A percentile compares a stretch with the other conserved stretches of the same genome.
Evolutionary conservation across 352 stramenopile genomes (phyloP).

Genomic region (Thalassiosira sp.): DNA sequence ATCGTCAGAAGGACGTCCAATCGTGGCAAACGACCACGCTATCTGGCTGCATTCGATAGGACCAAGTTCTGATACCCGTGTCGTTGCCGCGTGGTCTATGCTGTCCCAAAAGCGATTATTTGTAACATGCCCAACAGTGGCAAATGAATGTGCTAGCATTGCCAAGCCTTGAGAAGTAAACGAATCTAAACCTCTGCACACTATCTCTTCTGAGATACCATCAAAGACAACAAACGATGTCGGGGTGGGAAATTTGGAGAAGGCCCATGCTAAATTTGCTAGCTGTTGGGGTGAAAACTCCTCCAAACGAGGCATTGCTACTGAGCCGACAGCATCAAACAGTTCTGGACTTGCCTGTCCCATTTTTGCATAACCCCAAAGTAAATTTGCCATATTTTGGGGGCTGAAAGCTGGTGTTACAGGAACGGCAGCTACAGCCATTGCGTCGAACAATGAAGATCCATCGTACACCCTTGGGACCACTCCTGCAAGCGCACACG

Average conservation of each 20-base stretch:
- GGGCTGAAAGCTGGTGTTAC: slow-evolving; percentile 2
- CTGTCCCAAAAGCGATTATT: slow-evolving; percentile 36
- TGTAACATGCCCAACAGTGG: slow-evolving; percentile 24
- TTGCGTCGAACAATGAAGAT: slow-evolving; percentile 23
- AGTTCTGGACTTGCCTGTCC: slow-evolving; percentile 17
- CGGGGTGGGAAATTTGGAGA: slow-evolving; percentile 35
- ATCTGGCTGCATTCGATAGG: slow-evolving; percentile 41
- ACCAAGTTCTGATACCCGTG: slow-evolving; percentile 21
- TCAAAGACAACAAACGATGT: slow-evolving; percentile 27
- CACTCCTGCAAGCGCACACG: slow-evolving; percentile 14
- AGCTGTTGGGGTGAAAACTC: slow-evolving; percentile 45
- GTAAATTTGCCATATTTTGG: slow-evolving; percentile 29
- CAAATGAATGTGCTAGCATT: slow-evolving; percentile 50
- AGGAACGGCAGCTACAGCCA: slow-evolving; percentile 12
- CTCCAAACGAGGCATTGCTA: slow-evolving; percentile 18
- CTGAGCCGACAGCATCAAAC: slow-evolving; percentile 32
- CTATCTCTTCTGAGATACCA: slow-evolving; percentile 33
- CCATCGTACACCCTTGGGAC: not conserved
- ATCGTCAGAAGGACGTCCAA: slow-evolving; percentile 31
- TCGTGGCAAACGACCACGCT: slow-evolving; percentile 53
- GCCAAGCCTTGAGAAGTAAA: slow-evolving; percentile 42
- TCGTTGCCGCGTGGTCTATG: slow-evolving; percentile 25
- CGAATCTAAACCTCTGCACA: slow-evolving; percentile 18
- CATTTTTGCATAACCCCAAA: slow-evolving; percentile 41
- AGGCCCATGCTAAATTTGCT: slow-evolving; percentile 41